Conservation (phyloP, 2,329 filamentous ascomycete species). For the Aureobasidium sp. region DNA sequence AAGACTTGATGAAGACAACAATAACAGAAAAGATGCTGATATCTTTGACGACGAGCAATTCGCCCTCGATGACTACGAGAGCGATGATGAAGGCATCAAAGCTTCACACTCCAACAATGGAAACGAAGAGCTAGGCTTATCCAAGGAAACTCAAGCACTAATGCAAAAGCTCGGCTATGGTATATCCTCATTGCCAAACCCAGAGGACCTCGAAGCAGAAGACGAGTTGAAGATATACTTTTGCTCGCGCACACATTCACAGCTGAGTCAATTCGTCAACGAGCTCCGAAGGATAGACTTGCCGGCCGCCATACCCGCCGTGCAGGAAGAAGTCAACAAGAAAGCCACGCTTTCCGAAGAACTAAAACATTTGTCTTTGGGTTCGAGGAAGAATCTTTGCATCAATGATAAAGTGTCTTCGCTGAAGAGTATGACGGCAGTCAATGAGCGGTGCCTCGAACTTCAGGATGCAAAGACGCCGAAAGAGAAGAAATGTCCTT, state of each 20-base stretch:
- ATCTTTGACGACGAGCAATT: slow-evolving; percentile 57
- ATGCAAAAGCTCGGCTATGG: slow-evolving; percentile 51
- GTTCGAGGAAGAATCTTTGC: slow-evolving; percentile 79
- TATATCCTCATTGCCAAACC: slow-evolving; percentile 24
- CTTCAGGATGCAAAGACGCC: slow-evolving; percentile 65
- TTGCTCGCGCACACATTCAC: slow-evolving; percentile 87
- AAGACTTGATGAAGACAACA: slow-evolving; percentile 25
- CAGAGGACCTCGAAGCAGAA: slow-evolving; percentile 47
- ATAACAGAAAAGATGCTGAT: slow-evolving; percentile 21
- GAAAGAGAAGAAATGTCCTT: slow-evolving; percentile 64
- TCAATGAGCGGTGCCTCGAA: slow-evolving; percentile 90
- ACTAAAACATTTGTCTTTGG: slow-evolving; percentile 75
- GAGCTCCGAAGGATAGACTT: slow-evolving; percentile 74
- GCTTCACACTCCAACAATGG: slow-evolving; percentile 20
- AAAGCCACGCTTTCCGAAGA: slow-evolving; percentile 43
- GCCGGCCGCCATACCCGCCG: slow-evolving; percentile 55
- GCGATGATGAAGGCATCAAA: slow-evolving; percentile 46
- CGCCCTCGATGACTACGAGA: slow-evolving; percentile 67
- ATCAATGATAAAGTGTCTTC: slow-evolving; percentile 78
- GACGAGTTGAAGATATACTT: slow-evolving; percentile 82
- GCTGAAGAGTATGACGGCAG: slow-evolving; percentile 64
- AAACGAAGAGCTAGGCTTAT: slow-evolving; percentile 44
- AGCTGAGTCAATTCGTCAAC: slow-evolving; percentile 78
- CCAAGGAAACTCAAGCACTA: slow-evolving; percentile 66
- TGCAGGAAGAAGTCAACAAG: slow-evolving; percentile 13